Evolutionary conservation across 2,329 filamentous ascomycete genomes (phyloP).

Genomic region (Xylogone sp.): DNA sequence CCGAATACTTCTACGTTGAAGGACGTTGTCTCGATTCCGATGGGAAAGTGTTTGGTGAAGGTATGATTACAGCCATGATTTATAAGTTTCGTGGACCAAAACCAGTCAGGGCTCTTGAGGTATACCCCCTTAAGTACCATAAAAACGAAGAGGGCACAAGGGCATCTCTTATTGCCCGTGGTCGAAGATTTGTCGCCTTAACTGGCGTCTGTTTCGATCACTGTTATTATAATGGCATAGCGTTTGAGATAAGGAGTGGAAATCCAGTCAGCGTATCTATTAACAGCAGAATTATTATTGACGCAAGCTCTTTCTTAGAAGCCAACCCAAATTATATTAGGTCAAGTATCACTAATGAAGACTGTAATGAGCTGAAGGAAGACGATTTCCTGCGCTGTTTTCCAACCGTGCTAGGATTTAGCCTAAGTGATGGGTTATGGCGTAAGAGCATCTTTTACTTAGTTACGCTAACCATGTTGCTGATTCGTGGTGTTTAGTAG

Average conservation of each 20-base stretch:
- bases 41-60: slow-evolving; percentile 21
- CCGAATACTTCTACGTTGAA: slow-evolving; percentile 9
- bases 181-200: slow-evolving; percentile 25
- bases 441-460: too few species aligned
- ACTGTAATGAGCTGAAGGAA: too few species aligned
- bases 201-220: slow-evolving; percentile 18
- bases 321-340: slow-evolving; percentile 21
- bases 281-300: slow-evolving; percentile 23
- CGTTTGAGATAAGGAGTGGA: slow-evolving; percentile 28
- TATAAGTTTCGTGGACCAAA: slow-evolving; percentile 11
- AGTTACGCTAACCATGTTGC: too few species aligned
- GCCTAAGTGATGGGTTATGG: too few species aligned
- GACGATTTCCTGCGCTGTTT: too few species aligned
- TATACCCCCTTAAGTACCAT: slow-evolving; percentile 29
- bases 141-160: slow-evolving; percentile 14
- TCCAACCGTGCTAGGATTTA: too few species aligned
- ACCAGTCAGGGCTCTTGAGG: slow-evolving; percentile 24
- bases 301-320: slow-evolving; percentile 21
- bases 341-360: slow-evolving; percentile 9
- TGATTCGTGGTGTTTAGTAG: too few species aligned
- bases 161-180: slow-evolving; percentile 22
- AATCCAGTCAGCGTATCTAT: slow-evolving; percentile 14
- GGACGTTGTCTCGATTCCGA: slow-evolving; percentile 26
- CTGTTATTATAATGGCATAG: slow-evolving; percentile 27
- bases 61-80: slow-evolving; percentile 17